Percentiles rank a stretch among this genome's conserved stretches.
Evolutionary conservation across 2,329 filamentous ascomycete species (phyloP).

Genomic region (Elsinoe necatrix): DNA sequence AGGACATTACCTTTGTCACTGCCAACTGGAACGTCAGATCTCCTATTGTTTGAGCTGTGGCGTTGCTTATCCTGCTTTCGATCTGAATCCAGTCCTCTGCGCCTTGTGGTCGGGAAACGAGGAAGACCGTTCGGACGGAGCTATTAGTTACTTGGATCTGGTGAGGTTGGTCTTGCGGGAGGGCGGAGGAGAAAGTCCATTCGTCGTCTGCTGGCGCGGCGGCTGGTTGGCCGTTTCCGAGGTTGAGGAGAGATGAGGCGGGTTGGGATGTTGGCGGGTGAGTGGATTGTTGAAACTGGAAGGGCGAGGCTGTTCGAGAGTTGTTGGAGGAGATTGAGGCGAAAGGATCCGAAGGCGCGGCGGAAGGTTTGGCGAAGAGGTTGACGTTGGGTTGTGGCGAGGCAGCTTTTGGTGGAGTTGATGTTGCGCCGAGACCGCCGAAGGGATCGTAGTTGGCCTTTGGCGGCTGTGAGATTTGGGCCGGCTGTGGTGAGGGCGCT

Average conservation of each 20-base stretch:
- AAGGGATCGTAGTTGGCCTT: conserved; percentile 51
- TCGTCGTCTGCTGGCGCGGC: conserved; percentile 20
- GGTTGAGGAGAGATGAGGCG: conserved; percentile 16
- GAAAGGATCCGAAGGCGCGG: conserved; percentile 49
- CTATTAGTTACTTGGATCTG: conserved; percentile 61
- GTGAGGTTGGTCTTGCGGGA: conserved; percentile 43
- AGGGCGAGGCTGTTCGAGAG: conserved; percentile 43
- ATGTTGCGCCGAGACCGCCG: conserved; percentile 38
- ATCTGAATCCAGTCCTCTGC: conserved; percentile 56
- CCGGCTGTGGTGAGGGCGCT: conserved; percentile 30
- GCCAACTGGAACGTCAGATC: conserved; percentile 87
- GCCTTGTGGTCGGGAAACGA: conserved; percentile 52
- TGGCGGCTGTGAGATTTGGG: conserved; percentile 32
- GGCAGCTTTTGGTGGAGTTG: conserved; percentile 41
- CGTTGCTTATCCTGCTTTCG: conserved; percentile 76
- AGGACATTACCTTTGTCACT: conserved; percentile 69
- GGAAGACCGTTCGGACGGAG: conserved; percentile 63
- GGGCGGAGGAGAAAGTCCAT: conserved; percentile 18
- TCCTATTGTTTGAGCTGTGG: conserved; percentile 58
- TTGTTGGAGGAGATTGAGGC: conserved; percentile 45
- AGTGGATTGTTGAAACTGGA: conserved; percentile 40
- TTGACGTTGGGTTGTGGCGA: conserved; percentile 38
- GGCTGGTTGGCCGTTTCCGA: conserved; percentile 31
- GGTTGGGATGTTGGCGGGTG: conserved; percentile 24
- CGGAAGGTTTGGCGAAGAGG: conserved; percentile 26